phyloP scores from a whole-genome alignment of 148 eudicot species.

The Rhododendron ferrugineum region DNA sequence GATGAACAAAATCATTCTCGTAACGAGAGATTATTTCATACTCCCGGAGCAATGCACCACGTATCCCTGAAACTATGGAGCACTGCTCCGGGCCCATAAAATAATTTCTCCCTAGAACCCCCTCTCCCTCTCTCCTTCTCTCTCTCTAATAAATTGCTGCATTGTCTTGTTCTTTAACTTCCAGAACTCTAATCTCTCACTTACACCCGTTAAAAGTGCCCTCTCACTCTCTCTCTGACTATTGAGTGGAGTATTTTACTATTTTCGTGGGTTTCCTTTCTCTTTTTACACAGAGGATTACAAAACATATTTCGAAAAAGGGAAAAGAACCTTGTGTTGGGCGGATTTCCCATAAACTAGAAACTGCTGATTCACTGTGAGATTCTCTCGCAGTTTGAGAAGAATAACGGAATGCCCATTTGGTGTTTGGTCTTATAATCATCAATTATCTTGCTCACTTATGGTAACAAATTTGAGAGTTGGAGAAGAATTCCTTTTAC shows the following conservation, averaged over 20 bases:
- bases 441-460: background rate
- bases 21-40: no score
- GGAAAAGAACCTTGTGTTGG: constrained; percentile 6
- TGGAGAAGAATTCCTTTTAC: background rate
- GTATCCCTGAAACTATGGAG: background rate
- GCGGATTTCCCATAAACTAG: background rate
- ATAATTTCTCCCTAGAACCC: background rate
- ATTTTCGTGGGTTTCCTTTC: constrained; percentile 12
- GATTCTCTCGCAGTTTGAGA: background rate
- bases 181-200: constrained; percentile 21
- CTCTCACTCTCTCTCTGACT: background rate
- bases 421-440: background rate
- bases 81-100: background rate
- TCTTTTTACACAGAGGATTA: background rate
- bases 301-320: background rate
- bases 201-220: constrained; percentile 8
- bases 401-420: background rate
- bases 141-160: constrained; percentile 20
- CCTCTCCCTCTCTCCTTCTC: background rate
- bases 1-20: no score
- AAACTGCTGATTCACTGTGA: background rate
- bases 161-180: constrained; percentile 44
- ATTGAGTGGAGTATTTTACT: constrained; percentile 8
- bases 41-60: no score
- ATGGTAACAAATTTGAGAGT: background rate